A percentile compares a stretch with the other conserved stretches of the same genome.
Conservation (phyloP, 495 filamentous ascomycete genomes). For the Margaritispora aquatica region DNA sequence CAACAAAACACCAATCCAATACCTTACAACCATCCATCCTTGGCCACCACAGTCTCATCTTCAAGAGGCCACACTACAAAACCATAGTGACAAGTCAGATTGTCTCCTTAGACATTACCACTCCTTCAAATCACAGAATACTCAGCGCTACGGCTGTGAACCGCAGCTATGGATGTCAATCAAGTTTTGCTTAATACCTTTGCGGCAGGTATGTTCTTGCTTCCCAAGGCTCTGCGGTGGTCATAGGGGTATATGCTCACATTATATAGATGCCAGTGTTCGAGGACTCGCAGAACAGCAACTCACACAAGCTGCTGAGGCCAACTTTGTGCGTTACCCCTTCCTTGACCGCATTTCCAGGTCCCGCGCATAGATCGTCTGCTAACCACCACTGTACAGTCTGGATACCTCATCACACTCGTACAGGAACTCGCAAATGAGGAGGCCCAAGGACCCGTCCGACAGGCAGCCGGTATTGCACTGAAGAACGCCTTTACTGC, state of each 20-base stretch:
- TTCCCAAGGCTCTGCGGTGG: neutral
- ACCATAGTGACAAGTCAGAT: slow-evolving; percentile 3
- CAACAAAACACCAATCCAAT: slow-evolving; percentile 8
- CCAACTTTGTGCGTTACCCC: slow-evolving; percentile 74
- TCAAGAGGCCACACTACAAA: slow-evolving; percentile 6
- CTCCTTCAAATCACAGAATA: slow-evolving; percentile 6
- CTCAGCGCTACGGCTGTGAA: slow-evolving; percentile 21
- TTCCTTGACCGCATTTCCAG: slow-evolving; percentile 15
- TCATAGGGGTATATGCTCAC: slow-evolving; percentile 12
- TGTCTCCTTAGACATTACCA: neutral
- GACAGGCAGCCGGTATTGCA: slow-evolving; percentile 89
- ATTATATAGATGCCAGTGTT: slow-evolving; percentile 67
- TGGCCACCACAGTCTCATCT: slow-evolving; percentile 10
- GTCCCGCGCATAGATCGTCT: slow-evolving; percentile 2
- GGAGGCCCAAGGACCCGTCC: slow-evolving; percentile 68
- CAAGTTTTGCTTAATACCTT: slow-evolving; percentile 68
- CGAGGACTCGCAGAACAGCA: slow-evolving; percentile 91
- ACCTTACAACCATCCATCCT: neutral
- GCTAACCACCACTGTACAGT: slow-evolving; percentile 42
- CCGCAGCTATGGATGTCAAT: slow-evolving; percentile 63
- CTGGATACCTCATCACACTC: slow-evolving; percentile 83
- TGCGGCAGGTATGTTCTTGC: slow-evolving; percentile 50
- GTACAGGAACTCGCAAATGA: slow-evolving; percentile 93
- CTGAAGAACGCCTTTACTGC: slow-evolving; percentile 95
- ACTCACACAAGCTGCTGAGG: slow-evolving; percentile 83